Evolutionary conservation across 2,329 filamentous ascomycete species (phyloP).

Genomic region (Cadophora luteo-olivacea): DNA sequence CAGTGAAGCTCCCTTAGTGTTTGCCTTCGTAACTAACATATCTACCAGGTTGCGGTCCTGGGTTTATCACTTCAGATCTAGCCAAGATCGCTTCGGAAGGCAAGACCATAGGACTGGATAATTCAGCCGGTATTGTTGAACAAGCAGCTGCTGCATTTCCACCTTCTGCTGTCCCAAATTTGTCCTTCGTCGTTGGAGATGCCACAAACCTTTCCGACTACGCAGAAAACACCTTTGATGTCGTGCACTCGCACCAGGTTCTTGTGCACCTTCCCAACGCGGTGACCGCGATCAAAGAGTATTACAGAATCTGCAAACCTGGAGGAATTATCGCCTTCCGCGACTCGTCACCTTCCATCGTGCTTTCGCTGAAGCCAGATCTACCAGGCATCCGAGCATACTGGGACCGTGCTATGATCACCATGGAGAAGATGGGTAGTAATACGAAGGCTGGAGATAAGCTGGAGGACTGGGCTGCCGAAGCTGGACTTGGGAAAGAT

Average conservation of each 20-base stretch:
- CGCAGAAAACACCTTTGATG: conserved; percentile 58
- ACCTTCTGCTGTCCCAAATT: conserved; percentile 27
- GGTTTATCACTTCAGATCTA: conserved; percentile 54
- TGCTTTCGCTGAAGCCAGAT: conserved; percentile 28
- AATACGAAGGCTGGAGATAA: conserved; percentile 26
- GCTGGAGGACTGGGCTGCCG: conserved; percentile 27
- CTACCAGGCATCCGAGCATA: conserved; percentile 26
- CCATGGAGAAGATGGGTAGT: conserved; percentile 26
- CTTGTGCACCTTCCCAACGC: conserved; percentile 61
- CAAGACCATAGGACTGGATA: conserved; percentile 49
- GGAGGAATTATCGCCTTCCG: conserved; percentile 59
- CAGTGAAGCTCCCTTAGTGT: not conserved
- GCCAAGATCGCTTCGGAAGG: conserved; percentile 49
- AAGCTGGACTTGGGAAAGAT: conserved; percentile 28
- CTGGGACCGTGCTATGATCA: conserved; percentile 18
- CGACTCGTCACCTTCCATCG: conserved; percentile 41
- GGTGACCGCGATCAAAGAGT: conserved; percentile 55
- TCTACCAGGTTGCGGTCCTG: conserved; percentile 51
- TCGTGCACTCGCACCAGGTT: conserved; percentile 65
- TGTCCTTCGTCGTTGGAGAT: conserved; percentile 35
- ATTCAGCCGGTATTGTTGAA: conserved; percentile 19
- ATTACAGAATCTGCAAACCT: conserved; percentile 58
- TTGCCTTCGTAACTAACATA: not conserved
- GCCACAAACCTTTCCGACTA: conserved; percentile 45
- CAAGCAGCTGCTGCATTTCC: conserved; percentile 22